These are phyloP conservation scores for Scheffersomyces quercinus DNA, from an alignment of 1,139 yeast species.

Conservation along the genomic window DNA sequence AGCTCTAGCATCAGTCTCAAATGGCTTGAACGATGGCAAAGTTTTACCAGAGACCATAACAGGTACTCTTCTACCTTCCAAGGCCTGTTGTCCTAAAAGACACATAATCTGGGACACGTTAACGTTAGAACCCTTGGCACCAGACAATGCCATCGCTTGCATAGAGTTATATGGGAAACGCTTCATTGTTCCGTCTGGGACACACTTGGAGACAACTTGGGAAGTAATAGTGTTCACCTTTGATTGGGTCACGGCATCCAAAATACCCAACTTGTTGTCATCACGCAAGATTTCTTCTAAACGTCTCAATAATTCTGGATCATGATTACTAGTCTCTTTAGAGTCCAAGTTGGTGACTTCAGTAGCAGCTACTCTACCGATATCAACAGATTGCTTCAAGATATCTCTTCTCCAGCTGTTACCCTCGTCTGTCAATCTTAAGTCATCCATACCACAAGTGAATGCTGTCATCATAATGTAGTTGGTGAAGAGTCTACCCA, in stretches of 20 bases:
- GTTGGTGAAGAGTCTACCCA: constrained; percentile 93
- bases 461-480: constrained; percentile 91
- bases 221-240: constrained; percentile 92
- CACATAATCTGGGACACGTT: constrained; percentile 99
- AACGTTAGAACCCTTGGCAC: constrained; percentile 98
- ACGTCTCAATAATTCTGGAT: constrained; percentile 81
- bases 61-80: constrained; percentile 99
- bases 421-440: constrained; percentile 89
- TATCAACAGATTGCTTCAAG: constrained; percentile 71
- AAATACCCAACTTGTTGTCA: constrained; percentile 84
- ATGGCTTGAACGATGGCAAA: constrained; percentile 93
- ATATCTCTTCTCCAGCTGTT: constrained; percentile 86
- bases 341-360: constrained; percentile 86
- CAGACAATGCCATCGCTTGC: constrained; percentile 99
- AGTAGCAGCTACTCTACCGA: constrained; percentile 88
- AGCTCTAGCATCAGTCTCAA: constrained; percentile 95
- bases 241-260: constrained; percentile 95
- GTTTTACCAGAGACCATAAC: constrained; percentile 99
- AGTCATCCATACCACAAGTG: constrained; percentile 99
- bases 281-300: constrained; percentile 94
- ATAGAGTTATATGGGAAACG: constrained; percentile 93
- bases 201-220: constrained; percentile 89
- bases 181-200: constrained; percentile 95
- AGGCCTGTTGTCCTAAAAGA: constrained; percentile 96
- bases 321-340: constrained; percentile 50